These are phyloP conservation scores for Alternaria atra DNA, from an alignment of 2,329 filamentous ascomycete genomes.

Conservation along the genomic window DNA sequence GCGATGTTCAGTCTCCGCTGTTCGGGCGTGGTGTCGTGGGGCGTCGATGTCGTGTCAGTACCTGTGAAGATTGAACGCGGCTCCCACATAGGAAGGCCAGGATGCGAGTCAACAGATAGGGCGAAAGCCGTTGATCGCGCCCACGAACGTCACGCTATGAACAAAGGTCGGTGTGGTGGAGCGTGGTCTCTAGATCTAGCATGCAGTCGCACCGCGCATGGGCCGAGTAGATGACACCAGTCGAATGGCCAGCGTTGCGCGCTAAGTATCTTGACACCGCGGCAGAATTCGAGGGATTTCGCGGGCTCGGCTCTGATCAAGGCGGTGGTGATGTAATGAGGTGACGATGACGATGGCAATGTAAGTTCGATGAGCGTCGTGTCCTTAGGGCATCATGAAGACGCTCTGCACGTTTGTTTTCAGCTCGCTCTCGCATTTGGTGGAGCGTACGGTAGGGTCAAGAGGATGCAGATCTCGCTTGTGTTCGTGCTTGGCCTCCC, in stretches of 20 bases:
- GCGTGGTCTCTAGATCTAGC: slow-evolving; percentile 8
- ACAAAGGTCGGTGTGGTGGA: slow-evolving; percentile 17
- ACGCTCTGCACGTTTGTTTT: slow-evolving; percentile 8
- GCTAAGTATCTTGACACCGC: slow-evolving; percentile 2
- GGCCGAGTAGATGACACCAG: slow-evolving; percentile 3
- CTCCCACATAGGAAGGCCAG: slow-evolving; percentile 22
- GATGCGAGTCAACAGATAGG: slow-evolving; percentile 7
- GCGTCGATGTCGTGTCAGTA: slow-evolving; percentile 17
- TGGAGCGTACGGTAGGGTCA: neutral
- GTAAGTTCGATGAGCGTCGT: neutral
- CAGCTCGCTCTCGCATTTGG: neutral
- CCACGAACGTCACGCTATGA: slow-evolving; percentile 19
- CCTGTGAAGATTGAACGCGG: slow-evolving; percentile 31
- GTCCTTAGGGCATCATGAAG: slow-evolving; percentile 5
- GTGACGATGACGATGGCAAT: neutral
- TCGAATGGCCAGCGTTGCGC: slow-evolving; percentile 5
- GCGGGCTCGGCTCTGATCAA: neutral
- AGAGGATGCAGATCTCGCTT: slow-evolving; percentile 7
- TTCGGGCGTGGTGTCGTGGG: slow-evolving; percentile 12
- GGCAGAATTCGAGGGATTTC: neutral
- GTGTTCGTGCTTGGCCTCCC: neutral
- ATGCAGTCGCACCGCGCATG: slow-evolving; percentile 7
- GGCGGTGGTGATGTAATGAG: neutral
- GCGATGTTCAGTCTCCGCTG: slow-evolving; percentile 2
- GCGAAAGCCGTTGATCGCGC: slow-evolving; percentile 22